These are phyloP conservation scores for Stylonectria norvegica DNA, from an alignment of 2,329 filamentous ascomycete species.

Conservation along the genomic window DNA sequence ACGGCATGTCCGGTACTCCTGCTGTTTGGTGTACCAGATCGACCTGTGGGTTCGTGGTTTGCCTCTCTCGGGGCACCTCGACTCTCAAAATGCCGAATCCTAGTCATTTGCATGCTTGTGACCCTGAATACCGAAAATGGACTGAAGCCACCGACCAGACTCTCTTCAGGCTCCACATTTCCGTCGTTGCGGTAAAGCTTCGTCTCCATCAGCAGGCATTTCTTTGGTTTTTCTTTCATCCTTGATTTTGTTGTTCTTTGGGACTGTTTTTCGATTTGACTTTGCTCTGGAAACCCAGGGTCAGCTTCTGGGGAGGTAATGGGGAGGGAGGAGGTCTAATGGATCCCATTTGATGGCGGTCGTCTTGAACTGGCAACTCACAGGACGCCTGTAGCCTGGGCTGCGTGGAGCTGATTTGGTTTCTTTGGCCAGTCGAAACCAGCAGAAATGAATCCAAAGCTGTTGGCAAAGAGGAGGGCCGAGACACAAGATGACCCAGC, in stretches of 20 bases:
- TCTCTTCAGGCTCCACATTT: constrained; percentile 11
- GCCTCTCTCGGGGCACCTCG: constrained; percentile 10
- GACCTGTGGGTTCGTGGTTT: constrained; percentile 22
- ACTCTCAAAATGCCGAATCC: constrained; percentile 11
- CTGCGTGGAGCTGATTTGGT: constrained; percentile 1
- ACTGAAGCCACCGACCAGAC: constrained; percentile 3
- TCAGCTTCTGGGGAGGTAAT: constrained; percentile 37
- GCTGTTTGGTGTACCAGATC: constrained; percentile 21
- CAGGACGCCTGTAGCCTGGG: background rate
- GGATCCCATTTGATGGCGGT: constrained; percentile 1
- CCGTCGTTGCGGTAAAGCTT: constrained; percentile 39
- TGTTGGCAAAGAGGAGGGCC: constrained; percentile 6
- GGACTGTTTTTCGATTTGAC: constrained; percentile 23
- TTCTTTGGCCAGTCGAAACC: background rate
- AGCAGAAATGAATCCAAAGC: constrained; percentile 5
- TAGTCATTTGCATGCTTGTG: constrained; percentile 12
- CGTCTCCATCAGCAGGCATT: constrained; percentile 29
- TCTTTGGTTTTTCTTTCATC: constrained; percentile 28
- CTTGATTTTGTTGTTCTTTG: constrained; percentile 12
- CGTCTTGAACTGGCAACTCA: constrained; percentile 8
- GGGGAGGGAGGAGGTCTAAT: constrained; percentile 13
- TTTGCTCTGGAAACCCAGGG: constrained; percentile 24
- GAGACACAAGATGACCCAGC: constrained; percentile 5
- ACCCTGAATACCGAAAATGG: constrained; percentile 14
- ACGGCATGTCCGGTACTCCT: constrained; percentile 40